phyloP scores from a whole-genome alignment of 192 early-diverging fungal species.

The Backusella psychrophila region DNA sequence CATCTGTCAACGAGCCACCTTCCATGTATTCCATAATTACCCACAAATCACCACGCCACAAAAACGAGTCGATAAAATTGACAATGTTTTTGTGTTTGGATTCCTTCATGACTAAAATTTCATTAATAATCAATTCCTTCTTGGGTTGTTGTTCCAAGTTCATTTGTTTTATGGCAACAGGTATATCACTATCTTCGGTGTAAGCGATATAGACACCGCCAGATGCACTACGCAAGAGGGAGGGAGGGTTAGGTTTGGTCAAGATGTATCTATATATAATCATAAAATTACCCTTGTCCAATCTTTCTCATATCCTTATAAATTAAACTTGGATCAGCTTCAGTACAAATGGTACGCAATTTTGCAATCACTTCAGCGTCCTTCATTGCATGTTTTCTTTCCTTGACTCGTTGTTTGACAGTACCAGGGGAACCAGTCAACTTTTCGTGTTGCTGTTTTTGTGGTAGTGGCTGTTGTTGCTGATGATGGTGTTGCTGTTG shows the following conservation, averaged over 20 bases:
- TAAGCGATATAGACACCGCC: conserved; percentile 78
- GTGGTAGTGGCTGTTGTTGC: neutral
- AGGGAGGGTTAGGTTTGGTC: neutral
- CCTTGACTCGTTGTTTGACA: conserved; percentile 29
- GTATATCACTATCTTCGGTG: conserved; percentile 42
- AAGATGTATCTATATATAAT: neutral
- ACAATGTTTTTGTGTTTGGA: conserved; percentile 85
- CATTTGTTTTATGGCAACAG: conserved; percentile 89
- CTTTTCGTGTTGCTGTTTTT: neutral
- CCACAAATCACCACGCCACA: conserved; percentile 83
- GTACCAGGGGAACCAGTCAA: conserved; percentile 33
- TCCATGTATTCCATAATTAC: conserved; percentile 97
- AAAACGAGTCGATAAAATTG: conserved; percentile 85
- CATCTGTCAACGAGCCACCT: conserved; percentile 86
- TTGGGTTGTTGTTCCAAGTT: conserved; percentile 84
- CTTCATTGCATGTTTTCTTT: conserved; percentile 26
- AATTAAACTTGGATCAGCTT: conserved; percentile 79
- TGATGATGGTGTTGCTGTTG: neutral
- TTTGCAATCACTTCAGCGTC: conserved; percentile 86
- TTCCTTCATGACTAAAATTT: conserved; percentile 83
- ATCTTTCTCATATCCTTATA: conserved; percentile 41
- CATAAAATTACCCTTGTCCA: conserved; percentile 36
- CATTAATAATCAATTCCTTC: conserved; percentile 87
- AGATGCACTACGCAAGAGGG: conserved; percentile 47
- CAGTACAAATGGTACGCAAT: conserved; percentile 83